Conservation (phyloP, 2,329 filamentous ascomycete genomes). For the Colletotrichum liaoningense region DNA sequence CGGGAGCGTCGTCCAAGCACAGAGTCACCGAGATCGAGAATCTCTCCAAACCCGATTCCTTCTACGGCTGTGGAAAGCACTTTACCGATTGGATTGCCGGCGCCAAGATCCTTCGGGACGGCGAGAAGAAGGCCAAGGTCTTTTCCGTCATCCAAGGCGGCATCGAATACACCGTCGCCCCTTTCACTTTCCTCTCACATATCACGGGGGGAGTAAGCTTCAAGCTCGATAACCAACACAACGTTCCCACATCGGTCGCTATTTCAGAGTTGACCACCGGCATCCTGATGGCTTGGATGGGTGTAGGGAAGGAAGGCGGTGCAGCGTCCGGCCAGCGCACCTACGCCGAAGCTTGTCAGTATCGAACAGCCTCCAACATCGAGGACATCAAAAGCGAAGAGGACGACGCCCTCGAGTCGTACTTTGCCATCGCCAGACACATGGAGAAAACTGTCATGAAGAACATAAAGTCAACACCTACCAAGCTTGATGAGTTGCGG, state of each 20-base stretch:
- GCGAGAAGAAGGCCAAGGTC: conserved; percentile 54
- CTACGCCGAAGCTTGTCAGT: conserved; percentile 4
- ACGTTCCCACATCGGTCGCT: conserved; percentile 18
- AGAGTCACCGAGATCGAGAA: conserved; percentile 14
- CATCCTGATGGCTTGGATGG: conserved; percentile 58
- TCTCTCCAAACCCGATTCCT: conserved; percentile 1
- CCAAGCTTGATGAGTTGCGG: conserved; percentile 40
- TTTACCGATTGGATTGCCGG: conserved; percentile 59
- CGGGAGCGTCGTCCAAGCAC: conserved; percentile 28
- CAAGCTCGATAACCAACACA: conserved; percentile 39
- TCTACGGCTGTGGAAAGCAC: conserved; percentile 46
- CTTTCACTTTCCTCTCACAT: conserved; percentile 55
- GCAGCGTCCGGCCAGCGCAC: conserved; percentile 2
- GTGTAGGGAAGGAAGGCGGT: conserved; percentile 43
- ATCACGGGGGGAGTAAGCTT: conserved; percentile 56
- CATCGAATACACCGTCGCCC: conserved; percentile 39
- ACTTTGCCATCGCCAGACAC: background rate
- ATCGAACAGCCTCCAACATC: background rate
- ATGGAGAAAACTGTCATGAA: background rate
- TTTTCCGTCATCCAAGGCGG: conserved; percentile 52
- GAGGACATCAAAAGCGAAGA: conserved; percentile 3
- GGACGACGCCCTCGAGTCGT: background rate
- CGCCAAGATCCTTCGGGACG: conserved; percentile 45
- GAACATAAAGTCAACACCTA: conserved; percentile 34
- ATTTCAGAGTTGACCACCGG: conserved; percentile 56